Conservation (phyloP, 148 eudicot genomes). For the Bassia scoparia region DNA sequence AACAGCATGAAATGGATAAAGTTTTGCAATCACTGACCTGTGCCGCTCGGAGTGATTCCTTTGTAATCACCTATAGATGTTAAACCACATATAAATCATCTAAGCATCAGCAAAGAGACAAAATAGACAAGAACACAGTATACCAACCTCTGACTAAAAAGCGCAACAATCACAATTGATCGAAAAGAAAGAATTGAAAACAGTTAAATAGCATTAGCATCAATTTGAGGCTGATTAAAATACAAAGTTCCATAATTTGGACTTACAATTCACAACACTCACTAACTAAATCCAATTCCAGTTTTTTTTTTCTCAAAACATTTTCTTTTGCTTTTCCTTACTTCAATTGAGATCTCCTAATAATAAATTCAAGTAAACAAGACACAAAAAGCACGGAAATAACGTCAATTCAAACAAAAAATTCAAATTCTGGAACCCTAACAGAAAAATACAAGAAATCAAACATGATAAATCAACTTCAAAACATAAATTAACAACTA, state of each 20-base stretch:
- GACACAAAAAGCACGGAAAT: not conserved
- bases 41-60: constrained; percentile 61
- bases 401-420: not conserved
- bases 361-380: not conserved
- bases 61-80: constrained; percentile 56
- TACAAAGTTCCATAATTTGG: not conserved
- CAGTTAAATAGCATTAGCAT: not conserved
- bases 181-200: not conserved
- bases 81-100: not conserved
- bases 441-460: not conserved
- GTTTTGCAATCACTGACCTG: constrained; percentile 41
- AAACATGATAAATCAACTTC: not conserved
- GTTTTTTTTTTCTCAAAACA: not conserved
- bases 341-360: not conserved
- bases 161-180: not conserved
- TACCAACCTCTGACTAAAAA: not conserved
- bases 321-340: not conserved
- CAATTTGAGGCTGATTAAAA: not conserved
- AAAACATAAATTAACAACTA: not conserved
- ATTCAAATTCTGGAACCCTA: constrained; percentile 6
- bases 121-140: not conserved
- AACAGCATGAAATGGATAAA: not conserved
- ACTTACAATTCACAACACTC: not conserved
- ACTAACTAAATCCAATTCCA: not conserved
- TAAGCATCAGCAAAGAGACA: not conserved